phyloP scores from a whole-genome alignment of 805 yeast genomes.

The Yarrowia sp. region DNA sequence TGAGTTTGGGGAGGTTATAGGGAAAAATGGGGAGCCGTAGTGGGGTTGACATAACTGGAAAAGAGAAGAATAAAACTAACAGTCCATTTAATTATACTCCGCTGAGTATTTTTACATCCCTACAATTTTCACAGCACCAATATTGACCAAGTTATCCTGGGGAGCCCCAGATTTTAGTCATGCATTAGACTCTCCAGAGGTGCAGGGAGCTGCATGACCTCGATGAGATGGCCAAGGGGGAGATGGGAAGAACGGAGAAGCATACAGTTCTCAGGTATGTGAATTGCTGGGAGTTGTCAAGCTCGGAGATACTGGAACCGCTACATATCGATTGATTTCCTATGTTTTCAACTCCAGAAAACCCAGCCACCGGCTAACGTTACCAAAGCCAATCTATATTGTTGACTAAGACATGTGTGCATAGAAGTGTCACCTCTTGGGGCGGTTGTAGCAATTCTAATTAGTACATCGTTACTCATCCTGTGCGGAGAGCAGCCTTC shows the following conservation, averaged over 20 bases:
- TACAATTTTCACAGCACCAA: too few species aligned
- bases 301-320: too few species aligned
- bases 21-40: neutral
- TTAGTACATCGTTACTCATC: slow-evolving; percentile 10
- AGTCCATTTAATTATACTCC: too few species aligned
- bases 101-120: too few species aligned
- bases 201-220: slow-evolving; percentile 9
- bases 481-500: neutral
- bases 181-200: neutral
- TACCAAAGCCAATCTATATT: neutral
- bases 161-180: slow-evolving; percentile 7
- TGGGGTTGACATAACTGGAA: too few species aligned
- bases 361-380: neutral
- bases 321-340: too few species aligned
- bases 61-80: too few species aligned
- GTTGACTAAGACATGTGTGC: neutral
- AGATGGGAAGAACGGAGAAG: neutral
- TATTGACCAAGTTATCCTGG: too few species aligned
- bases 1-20: slow-evolving; percentile 8
- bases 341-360: too few species aligned
- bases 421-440: neutral
- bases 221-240: neutral
- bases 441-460: neutral
- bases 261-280: too few species aligned
- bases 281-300: too few species aligned